These are phyloP conservation scores for Stemphylium lycopersici DNA, from an alignment of 2,329 filamentous ascomycete genomes.

Conservation along the genomic window DNA sequence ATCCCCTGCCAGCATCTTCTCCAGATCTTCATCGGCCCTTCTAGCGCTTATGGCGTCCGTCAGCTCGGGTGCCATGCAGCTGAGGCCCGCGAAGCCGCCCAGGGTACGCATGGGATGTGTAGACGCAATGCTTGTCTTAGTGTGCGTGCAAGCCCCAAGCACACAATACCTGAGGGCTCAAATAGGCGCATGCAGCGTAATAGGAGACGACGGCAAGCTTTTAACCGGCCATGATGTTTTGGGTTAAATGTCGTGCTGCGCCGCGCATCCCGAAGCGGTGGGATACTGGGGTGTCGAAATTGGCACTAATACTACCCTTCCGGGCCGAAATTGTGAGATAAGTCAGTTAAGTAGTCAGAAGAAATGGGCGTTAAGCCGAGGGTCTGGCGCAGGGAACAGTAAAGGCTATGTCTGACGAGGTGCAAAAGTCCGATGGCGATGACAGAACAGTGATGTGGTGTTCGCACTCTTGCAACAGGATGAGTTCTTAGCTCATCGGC, in stretches of 20 bases:
- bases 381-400: neutral
- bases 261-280: neutral
- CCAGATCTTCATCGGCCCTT: constrained; percentile 26
- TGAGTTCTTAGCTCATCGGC: neutral
- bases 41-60: constrained; percentile 26
- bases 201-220: neutral
- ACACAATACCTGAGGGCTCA: neutral
- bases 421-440: neutral
- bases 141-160: constrained; percentile 6
- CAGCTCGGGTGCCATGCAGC: constrained; percentile 21
- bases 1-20: constrained; percentile 13
- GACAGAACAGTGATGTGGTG: too few relatives aligned
- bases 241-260: constrained; percentile 1
- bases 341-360: neutral
- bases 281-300: neutral
- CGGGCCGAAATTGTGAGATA: neutral
- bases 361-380: neutral
- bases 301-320: constrained; percentile 11
- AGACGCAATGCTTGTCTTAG: constrained; percentile 7
- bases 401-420: neutral
- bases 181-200: constrained; percentile 1
- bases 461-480: too few relatives aligned
- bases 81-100: constrained; percentile 12
- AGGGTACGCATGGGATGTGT: constrained; percentile 11
- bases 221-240: constrained; percentile 5